Percentiles rank a stretch among this genome's conserved stretches.
These are phyloP conservation scores for Solanum megistacrolobum DNA, from an alignment of 257 asterid species.

Conservation along the genomic window DNA sequence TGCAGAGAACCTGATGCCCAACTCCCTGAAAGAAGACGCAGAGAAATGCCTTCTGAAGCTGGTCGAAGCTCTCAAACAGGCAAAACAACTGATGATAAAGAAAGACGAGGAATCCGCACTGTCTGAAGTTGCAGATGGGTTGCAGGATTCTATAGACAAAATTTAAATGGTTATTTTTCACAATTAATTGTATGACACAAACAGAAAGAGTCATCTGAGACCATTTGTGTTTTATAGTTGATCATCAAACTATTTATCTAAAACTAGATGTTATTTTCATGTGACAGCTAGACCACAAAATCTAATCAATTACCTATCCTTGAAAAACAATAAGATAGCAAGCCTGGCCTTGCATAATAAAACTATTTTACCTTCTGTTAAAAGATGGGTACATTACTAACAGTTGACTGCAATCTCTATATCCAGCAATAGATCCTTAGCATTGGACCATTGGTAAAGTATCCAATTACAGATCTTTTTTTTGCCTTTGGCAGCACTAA, in stretches of 20 bases:
- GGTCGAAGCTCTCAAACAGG: slow-evolving; percentile 1
- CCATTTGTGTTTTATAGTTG: not conserved
- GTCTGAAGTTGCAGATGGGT: not conserved
- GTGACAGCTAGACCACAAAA: not conserved
- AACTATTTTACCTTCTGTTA: not conserved
- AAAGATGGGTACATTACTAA: not conserved
- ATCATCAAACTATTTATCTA: not conserved
- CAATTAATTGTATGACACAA: not conserved
- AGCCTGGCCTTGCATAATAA: not conserved
- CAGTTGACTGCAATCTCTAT: not conserved
- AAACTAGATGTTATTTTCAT: not conserved
- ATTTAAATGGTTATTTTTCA: not conserved
- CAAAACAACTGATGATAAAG: not conserved
- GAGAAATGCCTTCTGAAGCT: slow-evolving; percentile 5
- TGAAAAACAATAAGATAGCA: not conserved
- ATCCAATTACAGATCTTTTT: not conserved
- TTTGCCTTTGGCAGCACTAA: not conserved
- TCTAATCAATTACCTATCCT: not conserved
- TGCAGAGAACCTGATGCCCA: slow-evolving; percentile 15
- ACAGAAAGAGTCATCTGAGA: not conserved
- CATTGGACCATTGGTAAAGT: not conserved
- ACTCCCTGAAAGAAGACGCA: slow-evolving; percentile 5
- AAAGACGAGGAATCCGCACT: not conserved
- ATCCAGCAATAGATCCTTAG: not conserved
- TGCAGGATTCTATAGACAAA: not conserved